These are phyloP conservation scores for Mycena leptocephala DNA, from an alignment of 768 basidiomycete genomes.

Conservation along the genomic window DNA sequence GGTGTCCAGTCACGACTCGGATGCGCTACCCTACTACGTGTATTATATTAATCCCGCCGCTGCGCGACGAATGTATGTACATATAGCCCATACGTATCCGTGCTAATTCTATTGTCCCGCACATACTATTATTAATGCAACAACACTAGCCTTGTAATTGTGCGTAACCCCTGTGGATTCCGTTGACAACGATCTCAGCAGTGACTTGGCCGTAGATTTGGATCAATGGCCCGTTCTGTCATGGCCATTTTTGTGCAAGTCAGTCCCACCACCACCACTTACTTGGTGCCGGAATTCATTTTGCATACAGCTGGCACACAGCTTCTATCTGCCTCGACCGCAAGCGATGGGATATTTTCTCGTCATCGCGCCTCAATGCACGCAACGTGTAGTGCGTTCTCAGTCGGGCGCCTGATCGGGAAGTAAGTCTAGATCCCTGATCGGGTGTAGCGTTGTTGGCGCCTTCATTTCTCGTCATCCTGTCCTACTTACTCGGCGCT, in stretches of 20 bases:
- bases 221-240: too few relatives aligned
- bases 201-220: too few relatives aligned
- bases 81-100: background rate
- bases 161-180: background rate
- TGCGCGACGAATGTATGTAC: background rate
- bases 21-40: background rate
- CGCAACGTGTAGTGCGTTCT: background rate
- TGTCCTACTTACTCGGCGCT: too few relatives aligned
- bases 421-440: too few relatives aligned
- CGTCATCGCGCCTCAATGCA: background rate
- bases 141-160: background rate
- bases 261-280: too few relatives aligned
- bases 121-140: background rate
- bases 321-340: too few relatives aligned
- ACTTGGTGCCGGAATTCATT: background rate
- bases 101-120: background rate
- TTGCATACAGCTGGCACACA: too few relatives aligned
- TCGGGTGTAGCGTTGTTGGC: too few relatives aligned
- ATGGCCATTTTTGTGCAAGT: too few relatives aligned
- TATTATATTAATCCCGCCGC: background rate
- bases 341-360: background rate
- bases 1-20: background rate
- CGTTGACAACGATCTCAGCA: too few relatives aligned
- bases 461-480: too few relatives aligned
- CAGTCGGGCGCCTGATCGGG: background rate